Evolutionary conservation across 805 yeast genomes (phyloP), one percentile per base, ranked within the genome.

Genomic region (Ogataea corticis): DNA sequence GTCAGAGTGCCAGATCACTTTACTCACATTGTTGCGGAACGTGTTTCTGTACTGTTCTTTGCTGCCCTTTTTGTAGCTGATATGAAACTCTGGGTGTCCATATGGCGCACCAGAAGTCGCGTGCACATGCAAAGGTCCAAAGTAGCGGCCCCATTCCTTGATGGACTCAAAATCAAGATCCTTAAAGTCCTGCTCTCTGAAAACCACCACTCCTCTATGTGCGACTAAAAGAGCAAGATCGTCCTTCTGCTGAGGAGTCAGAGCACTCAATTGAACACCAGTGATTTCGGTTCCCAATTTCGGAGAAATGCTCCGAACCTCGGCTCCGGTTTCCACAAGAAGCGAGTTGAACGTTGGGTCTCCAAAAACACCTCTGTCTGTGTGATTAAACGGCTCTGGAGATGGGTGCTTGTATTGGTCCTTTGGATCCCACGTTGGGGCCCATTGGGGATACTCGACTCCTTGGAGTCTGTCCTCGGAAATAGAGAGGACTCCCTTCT

Each of bases 41-140:
- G 62, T 61, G 45, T 68, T 58, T 36, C 61, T 63, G 39, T 64
- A 61, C 38, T 68, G 73, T 18, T 60, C 66, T 29, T 65, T 56
- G 44, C 66, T 65, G 7, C 75, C 68, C 45, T 73, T 63, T 51
- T 84, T 70, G 63, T 76, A 80, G 16, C 80, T 77, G 28, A 83
- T 66, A 52, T 82, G 87, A 49, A 83, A 71, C 49, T 81, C 80
- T 4, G 85, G 83, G 47, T 66, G 67, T 4, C 69, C 71, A 49
- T 65, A 69, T 18, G 85, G 88, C 11, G 85, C 79, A 19, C 89
- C 89, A 10, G 85, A 78, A 12, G 87, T 80, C 35, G 87, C 87
- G 59, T 85, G 91, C 48, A 82, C 72, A 62, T 85, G 89, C 48
- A 80, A 71, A 33, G 80, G 80, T 25, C 92, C 91, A 59, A 79